Percentiles rank a stretch among this genome's conserved stretches.
phyloP scores from a whole-genome alignment of 352 stramenopile species.

The Blastocystis sp. region DNA sequence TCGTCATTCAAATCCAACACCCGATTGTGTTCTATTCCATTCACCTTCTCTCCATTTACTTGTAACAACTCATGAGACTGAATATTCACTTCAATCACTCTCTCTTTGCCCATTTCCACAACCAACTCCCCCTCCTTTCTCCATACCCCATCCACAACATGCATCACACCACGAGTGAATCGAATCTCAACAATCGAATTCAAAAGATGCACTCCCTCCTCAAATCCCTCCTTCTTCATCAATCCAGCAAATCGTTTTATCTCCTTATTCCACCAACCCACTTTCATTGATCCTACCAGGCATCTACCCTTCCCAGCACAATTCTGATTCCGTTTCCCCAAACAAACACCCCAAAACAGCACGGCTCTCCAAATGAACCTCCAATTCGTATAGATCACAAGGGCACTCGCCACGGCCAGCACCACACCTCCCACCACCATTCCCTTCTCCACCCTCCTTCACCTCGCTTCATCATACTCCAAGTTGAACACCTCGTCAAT shows the following conservation, averaged over 20 bases:
- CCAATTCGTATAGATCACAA: background rate
- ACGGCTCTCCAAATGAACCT: no score
- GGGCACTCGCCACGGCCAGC: background rate
- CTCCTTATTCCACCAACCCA: background rate
- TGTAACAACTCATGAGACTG: no score
- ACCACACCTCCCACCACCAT: background rate
- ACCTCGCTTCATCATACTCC: slow-evolving; percentile 21
- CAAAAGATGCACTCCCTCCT: no score
- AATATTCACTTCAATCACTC: no score
- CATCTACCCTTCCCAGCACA: background rate
- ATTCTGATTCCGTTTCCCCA: background rate
- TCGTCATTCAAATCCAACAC: no score
- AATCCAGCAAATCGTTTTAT: background rate
- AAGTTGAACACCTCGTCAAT: background rate
- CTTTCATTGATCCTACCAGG: background rate
- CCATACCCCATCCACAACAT: no score
- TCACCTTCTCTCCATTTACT: no score
- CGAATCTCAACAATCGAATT: no score
- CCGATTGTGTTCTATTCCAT: no score
- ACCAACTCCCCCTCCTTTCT: no score
- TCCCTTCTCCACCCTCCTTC: background rate
- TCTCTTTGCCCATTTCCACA: no score
- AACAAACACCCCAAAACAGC: background rate
- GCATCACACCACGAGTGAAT: no score
- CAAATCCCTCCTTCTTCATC: slow-evolving; percentile 72